phyloP scores from a whole-genome alignment of 257 asterid genomes.

The Solanum megistacrolobum region DNA sequence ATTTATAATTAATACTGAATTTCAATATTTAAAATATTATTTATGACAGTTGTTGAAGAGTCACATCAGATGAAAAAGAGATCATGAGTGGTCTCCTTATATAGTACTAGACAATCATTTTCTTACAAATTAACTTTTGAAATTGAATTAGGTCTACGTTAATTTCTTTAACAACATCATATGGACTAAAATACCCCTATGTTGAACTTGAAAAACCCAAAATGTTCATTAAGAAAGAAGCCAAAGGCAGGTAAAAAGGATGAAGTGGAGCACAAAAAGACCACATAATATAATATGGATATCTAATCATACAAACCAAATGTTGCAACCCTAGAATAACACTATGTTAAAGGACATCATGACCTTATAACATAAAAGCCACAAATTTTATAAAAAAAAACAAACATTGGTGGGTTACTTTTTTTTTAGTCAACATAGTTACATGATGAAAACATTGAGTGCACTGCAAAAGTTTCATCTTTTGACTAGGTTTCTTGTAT shows the following conservation, averaged over 20 bases:
- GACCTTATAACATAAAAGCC: background rate
- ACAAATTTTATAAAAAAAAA: background rate
- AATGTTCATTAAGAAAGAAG: background rate
- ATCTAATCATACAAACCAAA: constrained; percentile 33
- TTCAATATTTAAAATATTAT: background rate
- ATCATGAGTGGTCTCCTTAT: accelerated
- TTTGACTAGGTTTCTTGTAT: background rate
- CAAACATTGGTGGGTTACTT: background rate
- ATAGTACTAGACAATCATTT: accelerated
- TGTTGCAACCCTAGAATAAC: background rate
- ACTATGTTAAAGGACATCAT: background rate
- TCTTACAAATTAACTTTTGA: accelerated
- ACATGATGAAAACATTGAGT: background rate
- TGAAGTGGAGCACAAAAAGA: constrained; percentile 26
- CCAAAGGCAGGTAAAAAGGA: background rate
- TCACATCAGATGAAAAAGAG: background rate
- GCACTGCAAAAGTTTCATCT: background rate
- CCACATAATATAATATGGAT: constrained; percentile 27
- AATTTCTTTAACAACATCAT: background rate
- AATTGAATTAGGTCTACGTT: accelerated
- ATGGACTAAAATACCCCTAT: background rate
- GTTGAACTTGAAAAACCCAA: background rate
- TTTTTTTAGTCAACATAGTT: background rate
- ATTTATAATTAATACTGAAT: background rate
- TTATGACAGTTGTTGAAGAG: background rate